These are phyloP conservation scores for Kondoa malvinella DNA, from an alignment of 768 basidiomycete species.

Conservation along the genomic window DNA sequence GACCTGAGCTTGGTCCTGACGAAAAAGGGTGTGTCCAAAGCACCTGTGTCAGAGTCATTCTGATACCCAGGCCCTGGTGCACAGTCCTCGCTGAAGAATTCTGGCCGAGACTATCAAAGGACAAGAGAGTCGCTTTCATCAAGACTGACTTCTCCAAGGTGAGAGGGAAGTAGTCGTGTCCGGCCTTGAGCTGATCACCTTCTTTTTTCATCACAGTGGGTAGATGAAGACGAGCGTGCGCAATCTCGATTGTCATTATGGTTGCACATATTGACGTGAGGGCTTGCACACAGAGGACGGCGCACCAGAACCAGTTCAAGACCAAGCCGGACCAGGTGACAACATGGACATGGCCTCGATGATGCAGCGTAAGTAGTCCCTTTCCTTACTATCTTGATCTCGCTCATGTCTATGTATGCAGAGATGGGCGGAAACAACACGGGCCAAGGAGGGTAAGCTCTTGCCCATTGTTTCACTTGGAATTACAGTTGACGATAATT, in stretches of 20 bases:
- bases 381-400: too few species aligned
- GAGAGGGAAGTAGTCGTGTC: neutral
- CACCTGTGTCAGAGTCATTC: neutral
- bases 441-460: neutral
- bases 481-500: neutral
- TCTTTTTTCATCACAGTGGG: neutral
- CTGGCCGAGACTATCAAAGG: constrained; percentile 8
- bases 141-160: constrained; percentile 8
- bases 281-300: neutral
- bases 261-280: neutral
- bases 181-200: neutral
- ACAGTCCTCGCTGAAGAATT: constrained; percentile 1
- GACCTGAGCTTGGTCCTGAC: neutral
- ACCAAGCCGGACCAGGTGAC: neutral
- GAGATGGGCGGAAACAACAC: neutral
- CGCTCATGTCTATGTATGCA: neutral
- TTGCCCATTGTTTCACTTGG: neutral
- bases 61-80: neutral
- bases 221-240: constrained; percentile 6
- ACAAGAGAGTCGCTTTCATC: constrained; percentile 6
- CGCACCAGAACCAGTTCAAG: neutral
- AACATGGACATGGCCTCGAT: neutral
- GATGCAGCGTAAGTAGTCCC: neutral
- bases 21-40: neutral
- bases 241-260: neutral